These are phyloP conservation scores for Aegilops tauschii DNA, from an alignment of 176 grass and related monocot species.

Conservation along the genomic window DNA sequence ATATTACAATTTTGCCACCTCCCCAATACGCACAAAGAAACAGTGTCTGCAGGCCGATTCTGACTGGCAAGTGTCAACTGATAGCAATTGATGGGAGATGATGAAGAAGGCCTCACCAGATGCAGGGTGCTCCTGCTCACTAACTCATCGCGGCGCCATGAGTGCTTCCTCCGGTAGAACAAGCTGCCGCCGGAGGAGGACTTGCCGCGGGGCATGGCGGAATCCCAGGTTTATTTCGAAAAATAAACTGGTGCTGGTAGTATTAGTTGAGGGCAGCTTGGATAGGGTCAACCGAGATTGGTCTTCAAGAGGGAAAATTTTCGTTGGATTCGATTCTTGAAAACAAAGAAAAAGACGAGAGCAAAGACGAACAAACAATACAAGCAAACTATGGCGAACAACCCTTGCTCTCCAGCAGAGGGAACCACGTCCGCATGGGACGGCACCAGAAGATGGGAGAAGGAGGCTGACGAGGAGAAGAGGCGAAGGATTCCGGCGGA, in stretches of 20 bases:
- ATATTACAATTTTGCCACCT: background rate
- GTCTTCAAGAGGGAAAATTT: background rate
- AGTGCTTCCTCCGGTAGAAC: conserved; percentile 61
- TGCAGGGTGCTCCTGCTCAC: conserved; percentile 75
- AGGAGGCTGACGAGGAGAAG: background rate
- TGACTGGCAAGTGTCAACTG: background rate
- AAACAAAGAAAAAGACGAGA: background rate
- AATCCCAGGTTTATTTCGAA: background rate
- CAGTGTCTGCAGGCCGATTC: background rate
- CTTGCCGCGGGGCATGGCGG: conserved; percentile 1
- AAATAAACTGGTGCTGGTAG: background rate
- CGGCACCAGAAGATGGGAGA: background rate
- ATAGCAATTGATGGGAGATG: background rate
- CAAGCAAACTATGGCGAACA: background rate
- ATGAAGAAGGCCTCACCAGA: conserved; percentile 47
- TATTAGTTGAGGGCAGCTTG: background rate
- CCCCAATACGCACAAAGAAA: background rate
- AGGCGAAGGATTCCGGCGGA: background rate
- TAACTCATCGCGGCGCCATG: conserved; percentile 86
- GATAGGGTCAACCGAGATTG: background rate
- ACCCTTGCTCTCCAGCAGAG: background rate
- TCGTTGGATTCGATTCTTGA: background rate
- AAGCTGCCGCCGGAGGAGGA: conserved; percentile 38
- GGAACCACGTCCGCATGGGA: background rate
- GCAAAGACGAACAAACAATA: background rate